phyloP scores from a whole-genome alignment of 2,329 filamentous ascomycete species.

The Fusarium dlaminii region DNA sequence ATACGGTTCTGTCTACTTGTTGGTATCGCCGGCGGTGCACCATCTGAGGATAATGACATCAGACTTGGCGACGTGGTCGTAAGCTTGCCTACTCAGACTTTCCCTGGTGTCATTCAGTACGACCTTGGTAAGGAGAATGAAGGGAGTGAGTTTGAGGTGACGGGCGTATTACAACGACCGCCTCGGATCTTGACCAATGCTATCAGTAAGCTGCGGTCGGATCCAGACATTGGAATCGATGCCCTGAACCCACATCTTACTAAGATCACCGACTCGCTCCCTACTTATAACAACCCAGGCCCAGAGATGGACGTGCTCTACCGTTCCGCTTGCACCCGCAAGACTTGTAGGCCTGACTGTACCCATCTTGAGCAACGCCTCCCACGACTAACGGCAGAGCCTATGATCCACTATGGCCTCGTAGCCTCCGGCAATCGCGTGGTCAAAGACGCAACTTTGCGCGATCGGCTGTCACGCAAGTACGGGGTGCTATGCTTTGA shows the following conservation, averaged over 20 bases:
- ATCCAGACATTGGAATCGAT: neutral
- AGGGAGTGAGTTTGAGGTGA: neutral
- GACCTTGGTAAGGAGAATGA: neutral
- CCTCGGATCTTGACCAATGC: neutral
- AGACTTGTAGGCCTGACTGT: accelerated
- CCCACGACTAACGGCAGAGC: neutral
- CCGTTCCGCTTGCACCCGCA: neutral
- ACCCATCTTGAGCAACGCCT: neutral
- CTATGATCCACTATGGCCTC: neutral
- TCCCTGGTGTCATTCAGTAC: neutral
- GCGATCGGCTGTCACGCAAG: neutral
- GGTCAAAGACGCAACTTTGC: neutral
- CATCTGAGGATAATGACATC: neutral
- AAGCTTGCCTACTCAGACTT: neutral
- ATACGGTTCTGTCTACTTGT: neutral
- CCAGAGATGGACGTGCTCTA: neutral
- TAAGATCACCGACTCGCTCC: neutral
- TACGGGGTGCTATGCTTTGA: neutral
- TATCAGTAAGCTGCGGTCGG: neutral
- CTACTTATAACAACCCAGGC: neutral
- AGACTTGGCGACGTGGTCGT: neutral
- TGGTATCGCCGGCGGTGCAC: neutral
- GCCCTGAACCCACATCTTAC: neutral
- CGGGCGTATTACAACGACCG: neutral
- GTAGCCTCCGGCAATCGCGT: neutral